Conservation (phyloP, 345 rosid species). For the Aurinia saxatilis region DNA sequence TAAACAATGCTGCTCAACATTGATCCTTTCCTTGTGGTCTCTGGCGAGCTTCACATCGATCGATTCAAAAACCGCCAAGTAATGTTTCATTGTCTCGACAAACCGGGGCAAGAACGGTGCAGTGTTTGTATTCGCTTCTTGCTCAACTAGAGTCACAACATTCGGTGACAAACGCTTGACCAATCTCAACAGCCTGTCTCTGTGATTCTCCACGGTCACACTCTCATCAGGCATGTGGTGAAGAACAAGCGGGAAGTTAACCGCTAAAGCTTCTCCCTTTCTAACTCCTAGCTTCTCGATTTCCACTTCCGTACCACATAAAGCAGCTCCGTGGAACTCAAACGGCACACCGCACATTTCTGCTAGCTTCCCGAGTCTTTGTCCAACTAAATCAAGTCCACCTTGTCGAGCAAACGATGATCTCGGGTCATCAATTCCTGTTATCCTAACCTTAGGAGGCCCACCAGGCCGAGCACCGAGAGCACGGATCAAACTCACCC, state of each 20-base stretch:
- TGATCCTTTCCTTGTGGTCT: slow-evolving; percentile 76
- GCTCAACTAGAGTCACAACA: slow-evolving; percentile 86
- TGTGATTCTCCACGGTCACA: slow-evolving; percentile 71
- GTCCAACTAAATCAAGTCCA: slow-evolving; percentile 72
- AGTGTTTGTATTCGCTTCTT: slow-evolving; percentile 82
- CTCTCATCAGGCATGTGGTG: slow-evolving; percentile 98
- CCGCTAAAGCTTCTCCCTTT: slow-evolving; percentile 72
- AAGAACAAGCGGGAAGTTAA: slow-evolving; percentile 70
- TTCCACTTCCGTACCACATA: slow-evolving; percentile 57
- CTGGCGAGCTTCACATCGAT: slow-evolving; percentile 66
- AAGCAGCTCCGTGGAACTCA: slow-evolving; percentile 56
- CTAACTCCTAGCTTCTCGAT: slow-evolving; percentile 54
- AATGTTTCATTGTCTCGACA: slow-evolving; percentile 59
- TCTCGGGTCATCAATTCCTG: slow-evolving; percentile 80
- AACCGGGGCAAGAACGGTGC: slow-evolving; percentile 80
- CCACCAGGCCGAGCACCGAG: slow-evolving; percentile 84
- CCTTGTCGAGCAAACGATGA: slow-evolving; percentile 86
- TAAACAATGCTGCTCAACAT: slow-evolving; percentile 90
- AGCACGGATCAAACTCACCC: slow-evolving; percentile 92
- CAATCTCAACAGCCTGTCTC: slow-evolving; percentile 76
- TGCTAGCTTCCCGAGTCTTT: slow-evolving; percentile 64
- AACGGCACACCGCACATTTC: slow-evolving; percentile 71
- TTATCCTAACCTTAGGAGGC: slow-evolving; percentile 67
- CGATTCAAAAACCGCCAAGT: slow-evolving; percentile 70
- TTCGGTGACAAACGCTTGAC: slow-evolving; percentile 67